Conservation (phyloP, 768 basidiomycete species). For the Suillus spraguei region DNA sequence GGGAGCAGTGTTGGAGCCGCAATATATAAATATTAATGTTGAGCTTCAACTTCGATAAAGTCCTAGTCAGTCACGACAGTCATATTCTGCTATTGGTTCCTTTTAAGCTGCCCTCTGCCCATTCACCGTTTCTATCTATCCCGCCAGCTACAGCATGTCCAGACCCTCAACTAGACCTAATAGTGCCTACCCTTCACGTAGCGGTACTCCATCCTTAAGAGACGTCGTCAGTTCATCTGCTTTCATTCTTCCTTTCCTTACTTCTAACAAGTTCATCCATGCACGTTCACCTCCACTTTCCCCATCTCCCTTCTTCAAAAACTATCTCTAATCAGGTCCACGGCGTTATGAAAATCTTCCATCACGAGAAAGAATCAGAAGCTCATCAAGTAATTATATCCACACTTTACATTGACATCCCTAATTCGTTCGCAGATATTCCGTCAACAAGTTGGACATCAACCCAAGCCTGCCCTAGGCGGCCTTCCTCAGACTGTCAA, state of each 20-base stretch:
- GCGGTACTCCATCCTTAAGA: constrained; percentile 43
- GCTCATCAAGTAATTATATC: constrained; percentile 67
- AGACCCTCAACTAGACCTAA: constrained; percentile 25
- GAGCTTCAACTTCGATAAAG: background rate
- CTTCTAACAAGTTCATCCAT: background rate
- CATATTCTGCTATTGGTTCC: background rate
- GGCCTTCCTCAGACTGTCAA: constrained; percentile 64
- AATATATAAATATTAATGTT: background rate
- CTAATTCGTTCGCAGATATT: constrained; percentile 57
- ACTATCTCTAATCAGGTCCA: constrained; percentile 52
- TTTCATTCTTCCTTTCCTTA: background rate
- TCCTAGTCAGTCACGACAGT: too few relatives aligned
- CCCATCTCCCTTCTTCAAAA: constrained; percentile 31
- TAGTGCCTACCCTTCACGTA: constrained; percentile 39
- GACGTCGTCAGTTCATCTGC: constrained; percentile 39
- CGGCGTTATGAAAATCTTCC: constrained; percentile 67
- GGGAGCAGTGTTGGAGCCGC: background rate
- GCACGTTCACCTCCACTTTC: constrained; percentile 33
- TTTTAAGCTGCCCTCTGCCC: constrained; percentile 1
- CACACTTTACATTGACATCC: background rate
- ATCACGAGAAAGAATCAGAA: constrained; percentile 83
- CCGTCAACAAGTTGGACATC: constrained; percentile 70
- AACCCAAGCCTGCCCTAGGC: constrained; percentile 54
- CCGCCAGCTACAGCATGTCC: constrained; percentile 22
- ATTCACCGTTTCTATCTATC: background rate